Evolutionary conservation across 2,329 filamentous ascomycete genomes (phyloP), one percentile per base, ranked within the genome.

Genomic region (Claviceps sp.): DNA sequence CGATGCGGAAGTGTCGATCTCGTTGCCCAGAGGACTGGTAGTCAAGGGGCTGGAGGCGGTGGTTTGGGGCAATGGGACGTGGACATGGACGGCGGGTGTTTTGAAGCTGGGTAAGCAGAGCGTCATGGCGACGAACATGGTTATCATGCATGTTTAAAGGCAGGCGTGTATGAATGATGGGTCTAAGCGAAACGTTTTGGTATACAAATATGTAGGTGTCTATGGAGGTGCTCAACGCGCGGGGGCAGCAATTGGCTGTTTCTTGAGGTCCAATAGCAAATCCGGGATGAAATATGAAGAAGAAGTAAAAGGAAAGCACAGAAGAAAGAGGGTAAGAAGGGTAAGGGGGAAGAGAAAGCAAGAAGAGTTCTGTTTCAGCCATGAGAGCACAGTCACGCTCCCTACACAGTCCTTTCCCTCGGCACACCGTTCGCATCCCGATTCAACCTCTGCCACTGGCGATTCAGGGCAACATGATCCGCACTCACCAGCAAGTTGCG

Each of bases 401-500:
- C 4, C 24, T 45, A 16, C 14, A 26, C 22, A 34, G n/a, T 17
- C 17, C 5, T 4, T 37, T 24, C 16, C 19, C 53, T 56, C 13
- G 47, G 39, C n/a, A 53, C 51, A 0, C 60, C 62, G 34, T 56
- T 51, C 42, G 56, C 57, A 49, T 62, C 57, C 34, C 62, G 59
- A 4, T 58, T 57, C 57, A 70, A 54, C 42, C 69, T 61, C 38
- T 60, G 55, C 50, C 63, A 65, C 55, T 70, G 66, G 26, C 61
- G 67, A 57, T 63, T 66, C 50, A 71, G 53, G 19, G 55, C 54
- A 6, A 62, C 59, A 30, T 54, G 58, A 49, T 68, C 58, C 0
- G 63, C 64, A 47, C 56, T 62, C 1, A 70, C 68, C 40, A 71
- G 58, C 1, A 65, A 57, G 22, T 64, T 66, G 19, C 60, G 57